Evolutionary conservation across 176 grass and related monocot genomes (phyloP), one percentile per base, ranked within the genome.

Genomic region (Chloris gayana): DNA sequence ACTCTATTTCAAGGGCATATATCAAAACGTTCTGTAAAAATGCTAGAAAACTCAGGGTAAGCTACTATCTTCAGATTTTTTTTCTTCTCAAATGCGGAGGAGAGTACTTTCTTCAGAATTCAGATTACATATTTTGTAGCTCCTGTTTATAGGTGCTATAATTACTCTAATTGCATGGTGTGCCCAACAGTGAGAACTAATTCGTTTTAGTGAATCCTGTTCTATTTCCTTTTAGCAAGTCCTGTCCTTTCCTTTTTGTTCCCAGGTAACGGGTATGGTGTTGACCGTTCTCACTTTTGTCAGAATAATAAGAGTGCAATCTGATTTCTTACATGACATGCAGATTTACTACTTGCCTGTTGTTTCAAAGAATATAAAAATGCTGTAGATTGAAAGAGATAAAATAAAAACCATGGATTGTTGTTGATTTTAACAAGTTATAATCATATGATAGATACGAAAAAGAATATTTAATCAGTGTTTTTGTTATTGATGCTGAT

Each of bases 1-100:
- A 98, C 69, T 90, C 83, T 51, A 95, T 98, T 86, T 83, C 95
- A 58, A 94, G 81, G 78, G 50, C 90, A 83, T 94, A 88, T 85
- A 87, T 95, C 73, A 88, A 89, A 87, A 93, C 81, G 31, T 98
- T 98, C 70, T 98, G 95, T 82, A 92, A 83, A 91, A 98, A 98
- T 88, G 76, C 89, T 81, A 89, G 95, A 83, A 98, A 98, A 84
- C 86, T 98, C 45, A 87, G 59, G 49, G 95, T 94, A 89, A 85
- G 76, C 71, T 84, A 5, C 57, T 72, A 70, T 25, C 71, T 85
- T 81, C 22, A 33, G n/a, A n/a, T n/a, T n/a, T n/a, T n/a, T n/a
- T n/a, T n/a, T n/a, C n/a, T n/a, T n/a, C n/a, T n/a, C n/a, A n/a
- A n/a, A n/a, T n/a, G n/a, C n/a, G n/a, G n/a, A n/a, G n/a, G n/a